Evolutionary conservation across 2,329 filamentous ascomycete genomes (phyloP).

Genomic region (Fusarium veterinarium): DNA sequence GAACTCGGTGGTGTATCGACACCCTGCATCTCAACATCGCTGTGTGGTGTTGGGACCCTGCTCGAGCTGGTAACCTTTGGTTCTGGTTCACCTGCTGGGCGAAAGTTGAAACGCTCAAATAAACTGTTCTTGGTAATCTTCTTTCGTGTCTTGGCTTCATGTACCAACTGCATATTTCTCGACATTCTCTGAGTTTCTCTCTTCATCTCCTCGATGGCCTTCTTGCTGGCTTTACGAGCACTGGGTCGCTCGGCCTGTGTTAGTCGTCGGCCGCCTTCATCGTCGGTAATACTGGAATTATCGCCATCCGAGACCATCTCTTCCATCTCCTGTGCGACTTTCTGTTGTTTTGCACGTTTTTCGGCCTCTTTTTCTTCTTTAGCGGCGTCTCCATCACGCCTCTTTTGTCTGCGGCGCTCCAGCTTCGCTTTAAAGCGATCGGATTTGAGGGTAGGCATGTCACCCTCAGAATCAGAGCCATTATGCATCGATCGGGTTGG

Average conservation of each 20-base stretch:
- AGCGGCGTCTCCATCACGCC: constrained; percentile 73
- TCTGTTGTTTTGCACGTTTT: constrained; percentile 52
- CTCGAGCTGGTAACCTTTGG: constrained; percentile 66
- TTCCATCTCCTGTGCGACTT: constrained; percentile 51
- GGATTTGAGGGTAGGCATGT: constrained; percentile 61
- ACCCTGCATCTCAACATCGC: constrained; percentile 63
- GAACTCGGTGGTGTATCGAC: constrained; percentile 80
- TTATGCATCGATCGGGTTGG: constrained; percentile 45
- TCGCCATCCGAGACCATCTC: constrained; percentile 51
- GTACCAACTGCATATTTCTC: constrained; percentile 89
- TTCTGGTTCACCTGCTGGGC: constrained; percentile 53
- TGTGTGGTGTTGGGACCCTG: constrained; percentile 61
- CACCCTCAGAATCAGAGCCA: constrained; percentile 58
- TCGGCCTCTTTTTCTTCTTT: constrained; percentile 62
- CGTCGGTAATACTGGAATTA: constrained; percentile 68
- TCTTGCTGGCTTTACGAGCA: constrained; percentile 88
- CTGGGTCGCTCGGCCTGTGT: constrained; percentile 75
- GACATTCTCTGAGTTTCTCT: constrained; percentile 92
- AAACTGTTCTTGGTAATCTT: constrained; percentile 87
- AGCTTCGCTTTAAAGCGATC: constrained; percentile 78
- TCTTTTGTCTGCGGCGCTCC: constrained; percentile 77
- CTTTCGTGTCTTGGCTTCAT: constrained; percentile 91
- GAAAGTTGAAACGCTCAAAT: constrained; percentile 86
- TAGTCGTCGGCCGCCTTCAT: constrained; percentile 71
- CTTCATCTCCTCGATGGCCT: constrained; percentile 93